Evolutionary conservation across 257 asterid species (phyloP).

Genomic region (Penstemon eatonii): DNA sequence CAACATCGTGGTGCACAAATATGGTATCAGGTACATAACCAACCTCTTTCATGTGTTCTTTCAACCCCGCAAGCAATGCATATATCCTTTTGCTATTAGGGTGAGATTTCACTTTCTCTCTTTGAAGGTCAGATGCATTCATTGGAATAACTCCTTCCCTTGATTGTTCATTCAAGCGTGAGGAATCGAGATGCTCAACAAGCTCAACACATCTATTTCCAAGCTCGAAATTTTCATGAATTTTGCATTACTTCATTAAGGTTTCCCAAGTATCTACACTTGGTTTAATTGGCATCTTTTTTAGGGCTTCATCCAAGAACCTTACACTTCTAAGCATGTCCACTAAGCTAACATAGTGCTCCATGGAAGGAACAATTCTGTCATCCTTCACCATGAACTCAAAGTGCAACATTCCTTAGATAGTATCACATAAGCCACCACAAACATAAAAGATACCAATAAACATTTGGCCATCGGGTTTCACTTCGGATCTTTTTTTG

Average conservation of each 20-base stretch:
- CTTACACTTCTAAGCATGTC: too few species aligned
- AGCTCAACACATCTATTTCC: constrained; percentile 77
- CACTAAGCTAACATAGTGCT: constrained; percentile 66
- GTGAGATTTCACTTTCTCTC: constrained; percentile 45
- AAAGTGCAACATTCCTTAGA: constrained; percentile 73
- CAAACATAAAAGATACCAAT: constrained; percentile 64
- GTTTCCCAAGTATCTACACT: constrained; percentile 60
- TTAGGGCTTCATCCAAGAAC: constrained; percentile 75
- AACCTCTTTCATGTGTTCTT: constrained; percentile 71
- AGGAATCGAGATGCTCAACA: constrained; percentile 59
- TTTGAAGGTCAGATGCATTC: constrained; percentile 47
- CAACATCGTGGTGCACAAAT: constrained; percentile 85
- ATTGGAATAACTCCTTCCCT: constrained; percentile 62
- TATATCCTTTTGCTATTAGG: too few species aligned
- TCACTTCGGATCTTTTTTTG: constrained; percentile 56
- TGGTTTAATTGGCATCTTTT: constrained; percentile 65
- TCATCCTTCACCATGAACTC: constrained; percentile 70
- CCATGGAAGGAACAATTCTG: constrained; percentile 61
- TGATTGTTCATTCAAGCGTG: constrained; percentile 61
- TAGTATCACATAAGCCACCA: constrained; percentile 50
- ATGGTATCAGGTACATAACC: constrained; percentile 74
- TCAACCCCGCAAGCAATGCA: constrained; percentile 53
- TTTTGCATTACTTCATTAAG: constrained; percentile 64
- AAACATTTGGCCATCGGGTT: constrained; percentile 73
- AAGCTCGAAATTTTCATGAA: constrained; percentile 70